Evolutionary conservation across 345 rosid species (phyloP), one percentile per base, ranked within the genome.

Genomic region (Lepidium africanum): DNA sequence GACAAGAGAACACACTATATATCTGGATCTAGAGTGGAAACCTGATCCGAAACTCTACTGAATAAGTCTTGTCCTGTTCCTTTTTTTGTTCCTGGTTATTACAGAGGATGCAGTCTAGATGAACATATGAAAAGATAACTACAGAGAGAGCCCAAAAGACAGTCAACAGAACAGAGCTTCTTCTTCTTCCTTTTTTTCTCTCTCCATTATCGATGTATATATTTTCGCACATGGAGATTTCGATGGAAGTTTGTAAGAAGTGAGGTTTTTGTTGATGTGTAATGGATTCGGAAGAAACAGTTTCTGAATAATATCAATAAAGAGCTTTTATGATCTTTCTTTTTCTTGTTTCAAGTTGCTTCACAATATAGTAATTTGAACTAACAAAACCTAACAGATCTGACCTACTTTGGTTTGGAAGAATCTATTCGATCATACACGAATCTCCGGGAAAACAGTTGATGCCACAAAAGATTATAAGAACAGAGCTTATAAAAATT

Each of bases 151-250:
- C 48, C 35, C 67, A n/a, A n/a, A 45, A 50, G 37, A 41, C 2
- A 10, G 46, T 8, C 75, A 61, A 42, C 15, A 53, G 41, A 59
- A 36, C 53, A 48, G 4, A 46, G 52, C 64, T 38, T 68, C 23
- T 52, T 54, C 51, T 51, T 65, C 27, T 27, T 17, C 41, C 37
- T 52, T 39, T 50, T 63, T 63, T 49, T 57, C 3, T 41, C 9
- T 48, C 67, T 73, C 61, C 23, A 73, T 73, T 67, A 14, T 40
- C 54, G 60, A 73, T 73, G 77, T 73, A 73, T 36, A 65, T 73
- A 65, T 73, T 73, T 73, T 65, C 67, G 67, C 19, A 58, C 67
- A 65, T 73, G 15, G 72, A 65, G 72, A 65, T 39, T 49, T 58
- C 54, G 12, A 50, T 65, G 23, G 76, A 65, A 65, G 76, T 64